Evolutionary conservation across 805 yeast genomes (phyloP).

Genomic region (Danielia oregonensis): DNA sequence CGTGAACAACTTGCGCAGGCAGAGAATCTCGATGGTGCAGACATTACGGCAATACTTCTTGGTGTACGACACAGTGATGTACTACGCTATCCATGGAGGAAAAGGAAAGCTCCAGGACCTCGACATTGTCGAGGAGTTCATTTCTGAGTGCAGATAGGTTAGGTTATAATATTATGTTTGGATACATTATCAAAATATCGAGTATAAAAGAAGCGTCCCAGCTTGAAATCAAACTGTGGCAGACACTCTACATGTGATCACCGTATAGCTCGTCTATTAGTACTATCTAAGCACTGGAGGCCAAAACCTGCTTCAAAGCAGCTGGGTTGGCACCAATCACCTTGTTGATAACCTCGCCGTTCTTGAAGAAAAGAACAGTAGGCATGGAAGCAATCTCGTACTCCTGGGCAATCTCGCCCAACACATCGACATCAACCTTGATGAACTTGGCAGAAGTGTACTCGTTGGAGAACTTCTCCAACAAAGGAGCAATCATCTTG

Average conservation of each 20-base stretch:
- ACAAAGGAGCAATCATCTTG: conserved; percentile 92
- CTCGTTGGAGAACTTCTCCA: conserved; percentile 73
- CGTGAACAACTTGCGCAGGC: conserved; percentile 47
- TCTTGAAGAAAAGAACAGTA: conserved; percentile 70
- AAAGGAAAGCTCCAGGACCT: background rate
- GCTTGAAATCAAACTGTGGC: no score
- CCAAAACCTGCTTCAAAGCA: conserved; percentile 68
- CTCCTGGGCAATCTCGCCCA: conserved; percentile 70
- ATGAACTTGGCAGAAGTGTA: conserved; percentile 69
- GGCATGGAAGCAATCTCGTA: conserved; percentile 58
- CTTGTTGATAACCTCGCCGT: conserved; percentile 72
- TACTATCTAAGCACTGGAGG: conserved; percentile 45
- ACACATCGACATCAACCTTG: conserved; percentile 90
- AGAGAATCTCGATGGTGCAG: conserved; percentile 58
- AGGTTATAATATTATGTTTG: no score
- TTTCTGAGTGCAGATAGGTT: background rate
- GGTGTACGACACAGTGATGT: conserved; percentile 40
- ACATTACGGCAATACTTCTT: conserved; percentile 51
- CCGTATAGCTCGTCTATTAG: no score
- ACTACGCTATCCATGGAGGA: conserved; percentile 1
- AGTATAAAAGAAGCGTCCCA: no score
- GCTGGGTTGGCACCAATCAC: conserved; percentile 90
- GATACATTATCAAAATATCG: no score
- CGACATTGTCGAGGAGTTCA: conserved; percentile 1
- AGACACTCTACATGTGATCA: no score